Conservation (phyloP, 108 stramenopile genomes). For the Cylindrotheca closterium region DNA sequence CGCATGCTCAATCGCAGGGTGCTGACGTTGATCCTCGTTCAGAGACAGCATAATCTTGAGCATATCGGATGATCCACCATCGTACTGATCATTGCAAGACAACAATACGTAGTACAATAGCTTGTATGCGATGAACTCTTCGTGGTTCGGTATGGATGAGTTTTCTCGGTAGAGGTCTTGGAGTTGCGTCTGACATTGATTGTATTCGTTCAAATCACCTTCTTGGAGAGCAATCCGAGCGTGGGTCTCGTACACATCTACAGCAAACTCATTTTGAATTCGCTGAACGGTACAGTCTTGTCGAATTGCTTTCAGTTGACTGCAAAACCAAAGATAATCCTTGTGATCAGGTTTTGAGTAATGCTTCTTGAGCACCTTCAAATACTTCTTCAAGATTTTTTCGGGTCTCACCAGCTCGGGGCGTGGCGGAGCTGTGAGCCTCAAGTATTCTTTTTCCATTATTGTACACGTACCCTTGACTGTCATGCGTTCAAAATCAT, state of each 20-base stretch:
- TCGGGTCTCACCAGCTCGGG: conserved; percentile 73
- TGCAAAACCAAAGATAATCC: conserved; percentile 90
- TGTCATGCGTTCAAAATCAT: conserved; percentile 71
- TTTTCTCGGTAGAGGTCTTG: conserved; percentile 60
- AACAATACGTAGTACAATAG: conserved; percentile 80
- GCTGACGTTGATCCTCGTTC: conserved; percentile 36
- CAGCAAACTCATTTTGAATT: conserved; percentile 85
- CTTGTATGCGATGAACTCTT: conserved; percentile 81
- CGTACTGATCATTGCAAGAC: conserved; percentile 63
- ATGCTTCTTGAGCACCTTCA: conserved; percentile 50
- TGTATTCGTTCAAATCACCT: conserved; percentile 57
- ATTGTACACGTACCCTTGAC: conserved; percentile 72
- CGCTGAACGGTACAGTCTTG: conserved; percentile 95
- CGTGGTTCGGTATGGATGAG: conserved; percentile 36
- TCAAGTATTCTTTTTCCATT: conserved; percentile 80
- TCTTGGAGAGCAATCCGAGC: conserved; percentile 93
- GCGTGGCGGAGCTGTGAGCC: conserved; percentile 75
- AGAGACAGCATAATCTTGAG: conserved; percentile 64
- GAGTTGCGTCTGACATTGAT: conserved; percentile 95
- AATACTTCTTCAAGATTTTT: conserved; percentile 50
- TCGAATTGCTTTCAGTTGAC: conserved; percentile 85
- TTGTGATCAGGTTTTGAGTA: conserved; percentile 22
- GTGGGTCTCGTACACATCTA: conserved; percentile 93
- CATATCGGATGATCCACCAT: conserved; percentile 64
- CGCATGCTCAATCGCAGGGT: conserved; percentile 66